Evolutionary conservation across 805 yeast species (phyloP).

Genomic region (Sporopachydermia lactativora): DNA sequence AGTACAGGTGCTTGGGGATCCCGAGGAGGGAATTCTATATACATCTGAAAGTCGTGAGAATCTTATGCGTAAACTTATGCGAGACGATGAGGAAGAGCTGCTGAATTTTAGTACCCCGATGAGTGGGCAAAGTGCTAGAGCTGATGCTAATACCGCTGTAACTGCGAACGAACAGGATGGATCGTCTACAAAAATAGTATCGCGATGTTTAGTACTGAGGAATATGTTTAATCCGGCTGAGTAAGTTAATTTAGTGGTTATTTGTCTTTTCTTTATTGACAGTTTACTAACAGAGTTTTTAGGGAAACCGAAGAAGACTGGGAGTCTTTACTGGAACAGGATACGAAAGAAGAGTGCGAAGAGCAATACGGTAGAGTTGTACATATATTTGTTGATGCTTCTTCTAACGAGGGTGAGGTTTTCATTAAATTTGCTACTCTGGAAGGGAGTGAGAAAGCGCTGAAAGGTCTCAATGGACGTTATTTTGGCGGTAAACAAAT

Average conservation of each 20-base stretch:
- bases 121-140: constrained; percentile 1
- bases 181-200: constrained; percentile 7
- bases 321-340: constrained; percentile 20
- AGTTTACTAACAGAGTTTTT: constrained; percentile 2
- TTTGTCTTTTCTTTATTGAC: too few species aligned
- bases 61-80: constrained; percentile 18
- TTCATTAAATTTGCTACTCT: constrained; percentile 17
- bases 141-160: background rate
- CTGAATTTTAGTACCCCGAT: constrained; percentile 6
- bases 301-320: constrained; percentile 20
- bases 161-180: background rate
- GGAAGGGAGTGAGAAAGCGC: constrained; percentile 15
- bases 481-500: constrained; percentile 21
- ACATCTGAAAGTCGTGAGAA: constrained; percentile 14
- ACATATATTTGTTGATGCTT: constrained; percentile 18
- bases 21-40: constrained; percentile 9
- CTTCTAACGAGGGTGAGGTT: constrained; percentile 18
- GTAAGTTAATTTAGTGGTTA: constrained; percentile 12
- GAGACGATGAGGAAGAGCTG: constrained; percentile 15
- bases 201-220: constrained; percentile 16
- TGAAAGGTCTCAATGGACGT: constrained; percentile 19
- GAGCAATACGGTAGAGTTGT: constrained; percentile 21
- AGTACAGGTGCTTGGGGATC: background rate
- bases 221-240: constrained; percentile 20
- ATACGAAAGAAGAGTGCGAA: constrained; percentile 22